Conservation (phyloP, 495 filamentous ascomycete species). For the Aspergillus panamensis region DNA sequence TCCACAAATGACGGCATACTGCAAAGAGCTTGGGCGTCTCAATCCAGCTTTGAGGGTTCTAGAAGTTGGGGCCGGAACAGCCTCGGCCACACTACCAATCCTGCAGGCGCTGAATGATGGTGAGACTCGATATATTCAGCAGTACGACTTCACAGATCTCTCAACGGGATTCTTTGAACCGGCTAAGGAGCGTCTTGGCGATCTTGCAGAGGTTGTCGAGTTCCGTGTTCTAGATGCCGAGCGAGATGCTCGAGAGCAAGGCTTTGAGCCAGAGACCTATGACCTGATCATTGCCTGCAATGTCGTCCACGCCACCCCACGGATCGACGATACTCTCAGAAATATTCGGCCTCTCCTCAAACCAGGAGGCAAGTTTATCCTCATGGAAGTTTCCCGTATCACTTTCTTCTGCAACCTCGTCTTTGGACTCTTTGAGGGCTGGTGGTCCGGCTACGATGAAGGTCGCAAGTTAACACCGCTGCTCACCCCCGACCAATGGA, state of each 20-base stretch:
- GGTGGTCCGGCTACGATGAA: slow-evolving; percentile 14
- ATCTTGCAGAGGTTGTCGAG: slow-evolving; percentile 10
- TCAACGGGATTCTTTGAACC: slow-evolving; percentile 15
- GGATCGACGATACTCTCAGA: slow-evolving; percentile 5
- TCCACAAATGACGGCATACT: slow-evolving; percentile 11
- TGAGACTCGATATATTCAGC: neutral
- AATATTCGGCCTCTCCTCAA: slow-evolving; percentile 12
- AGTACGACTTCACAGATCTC: slow-evolving; percentile 10
- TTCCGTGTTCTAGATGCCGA: slow-evolving; percentile 13
- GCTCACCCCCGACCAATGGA: slow-evolving; percentile 8
- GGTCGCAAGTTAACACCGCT: slow-evolving; percentile 8
- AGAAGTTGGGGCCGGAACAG: slow-evolving; percentile 12
- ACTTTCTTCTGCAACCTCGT: slow-evolving; percentile 2
- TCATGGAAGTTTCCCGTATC: slow-evolving; percentile 11
- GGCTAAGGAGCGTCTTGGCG: slow-evolving; percentile 9
- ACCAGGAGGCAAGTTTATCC: slow-evolving; percentile 14
- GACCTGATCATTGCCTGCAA: slow-evolving; percentile 16
- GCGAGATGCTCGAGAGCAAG: slow-evolving; percentile 5
- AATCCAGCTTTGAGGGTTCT: slow-evolving; percentile 9
- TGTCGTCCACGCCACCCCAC: slow-evolving; percentile 11
- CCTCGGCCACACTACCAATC: slow-evolving; percentile 6
- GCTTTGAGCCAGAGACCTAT: slow-evolving; percentile 10
- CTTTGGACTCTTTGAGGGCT: slow-evolving; percentile 13
- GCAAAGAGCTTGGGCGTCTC: slow-evolving; percentile 4
- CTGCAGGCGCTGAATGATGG: slow-evolving; percentile 9